Base-by-base conservation (phyloP, 345 rosid species). In the Euphorbia tirucalli region DNA sequence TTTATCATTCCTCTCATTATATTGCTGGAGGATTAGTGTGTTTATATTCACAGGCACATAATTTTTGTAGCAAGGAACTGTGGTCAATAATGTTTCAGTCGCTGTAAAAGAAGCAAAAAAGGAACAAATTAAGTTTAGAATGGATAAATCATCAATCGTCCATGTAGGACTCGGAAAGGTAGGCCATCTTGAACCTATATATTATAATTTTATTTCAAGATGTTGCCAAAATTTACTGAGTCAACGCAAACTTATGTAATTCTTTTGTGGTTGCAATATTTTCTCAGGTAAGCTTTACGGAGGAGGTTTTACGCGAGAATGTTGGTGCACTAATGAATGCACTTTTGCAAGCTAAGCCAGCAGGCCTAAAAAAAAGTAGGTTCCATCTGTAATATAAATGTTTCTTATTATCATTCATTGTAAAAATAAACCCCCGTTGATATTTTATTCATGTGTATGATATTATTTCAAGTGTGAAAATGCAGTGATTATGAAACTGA, bases 141-240 rank as follows among this genome's bases (percentile, higher is more conserved):
- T 92, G 97, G 97, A 95, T 77, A 95, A 92, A 73, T 76, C 96
- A 74, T 85, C 99, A 2, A 92, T 89, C 68, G 92, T 92, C 62
- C 99, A 95, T 73, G 89, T 88, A 11, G 97, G 96, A 54, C 90
- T 95, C 61, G 99, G 99, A 74, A 92, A 95, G 97, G 97, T 90
- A 68, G 57, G 28, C 37, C 63, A 19, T 78, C 72, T 63, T 49
- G 60, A 61, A 54, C 65, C 59, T 21, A 60, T 57, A 30, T 32
- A 59, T 31, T 22, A 48, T 67, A 5, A 35, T 58, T 3, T 32
- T 50, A n/a, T 25, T 24, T 14, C 73, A 14, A 27, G 65, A 30
- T 49, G 11, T 44, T 22, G 43, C 43, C 35, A 39, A 27, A 35
- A 10, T 25, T 56, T 4, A 15, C 66, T 58, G 32, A 9, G 13